Conservation (phyloP, 352 stramenopile species). For the Salisapilia sapeloensis region DNA sequence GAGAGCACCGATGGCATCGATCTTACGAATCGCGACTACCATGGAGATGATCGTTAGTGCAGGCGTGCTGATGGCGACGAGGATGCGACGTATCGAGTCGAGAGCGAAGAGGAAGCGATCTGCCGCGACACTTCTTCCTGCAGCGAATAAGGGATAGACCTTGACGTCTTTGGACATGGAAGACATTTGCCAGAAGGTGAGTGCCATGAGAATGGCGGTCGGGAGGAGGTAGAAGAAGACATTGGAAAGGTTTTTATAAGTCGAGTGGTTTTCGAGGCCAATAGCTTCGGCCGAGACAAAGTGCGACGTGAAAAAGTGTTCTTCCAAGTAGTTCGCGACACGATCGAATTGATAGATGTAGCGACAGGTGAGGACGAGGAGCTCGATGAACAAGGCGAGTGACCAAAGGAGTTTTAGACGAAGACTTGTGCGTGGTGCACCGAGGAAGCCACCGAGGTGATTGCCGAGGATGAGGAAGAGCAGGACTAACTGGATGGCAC, state of each 20-base stretch:
- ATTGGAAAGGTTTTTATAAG: slow-evolving; percentile 31
- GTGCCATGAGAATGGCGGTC: slow-evolving; percentile 40
- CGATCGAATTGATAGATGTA: slow-evolving; percentile 74
- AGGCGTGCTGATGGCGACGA: slow-evolving; percentile 59
- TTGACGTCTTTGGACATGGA: slow-evolving; percentile 51
- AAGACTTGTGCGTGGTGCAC: slow-evolving; percentile 43
- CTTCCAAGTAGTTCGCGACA: slow-evolving; percentile 40
- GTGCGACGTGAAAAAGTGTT: slow-evolving; percentile 40
- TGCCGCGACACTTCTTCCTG: slow-evolving; percentile 23
- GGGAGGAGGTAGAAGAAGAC: slow-evolving; percentile 71
- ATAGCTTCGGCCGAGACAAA: slow-evolving; percentile 64
- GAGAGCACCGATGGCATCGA: slow-evolving; percentile 39
- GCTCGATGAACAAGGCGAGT: slow-evolving; percentile 49
- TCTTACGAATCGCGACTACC: slow-evolving; percentile 34
- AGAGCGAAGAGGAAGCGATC: slow-evolving; percentile 33
- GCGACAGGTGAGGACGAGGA: slow-evolving; percentile 39
- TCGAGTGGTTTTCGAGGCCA: slow-evolving; percentile 48
- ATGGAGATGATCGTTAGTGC: slow-evolving; percentile 51
- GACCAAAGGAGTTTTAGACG: slow-evolving; percentile 62
- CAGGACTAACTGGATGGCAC: slow-evolving; percentile 32
- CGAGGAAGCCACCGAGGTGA: slow-evolving; percentile 50
- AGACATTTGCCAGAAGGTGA: slow-evolving; percentile 72
- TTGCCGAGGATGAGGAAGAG: slow-evolving; percentile 49
- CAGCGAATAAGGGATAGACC: slow-evolving; percentile 43
- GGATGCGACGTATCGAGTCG: slow-evolving; percentile 34